These are phyloP conservation scores for Hygrophorus pudorinus DNA, from an alignment of 768 basidiomycete genomes.

Conservation along the genomic window DNA sequence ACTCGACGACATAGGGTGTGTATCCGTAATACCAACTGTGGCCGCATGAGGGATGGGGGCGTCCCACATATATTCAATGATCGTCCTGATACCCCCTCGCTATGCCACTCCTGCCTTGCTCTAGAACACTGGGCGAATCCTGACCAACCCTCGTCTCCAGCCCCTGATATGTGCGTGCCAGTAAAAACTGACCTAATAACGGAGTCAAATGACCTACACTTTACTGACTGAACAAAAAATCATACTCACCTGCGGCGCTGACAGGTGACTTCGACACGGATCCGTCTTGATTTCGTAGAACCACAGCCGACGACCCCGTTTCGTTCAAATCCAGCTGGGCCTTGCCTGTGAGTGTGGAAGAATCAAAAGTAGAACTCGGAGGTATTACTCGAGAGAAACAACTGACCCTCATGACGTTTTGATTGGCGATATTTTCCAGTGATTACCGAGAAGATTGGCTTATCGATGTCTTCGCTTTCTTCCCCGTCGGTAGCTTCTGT, in stretches of 20 bases:
- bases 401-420: constrained; percentile 45
- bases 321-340: constrained; percentile 4
- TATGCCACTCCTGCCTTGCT: constrained; percentile 86
- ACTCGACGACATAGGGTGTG: too few relatives aligned
- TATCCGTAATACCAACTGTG: too few relatives aligned
- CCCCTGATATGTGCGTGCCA: constrained; percentile 67
- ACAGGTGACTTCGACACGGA: constrained; percentile 45
- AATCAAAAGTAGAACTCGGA: neutral
- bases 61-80: constrained; percentile 9
- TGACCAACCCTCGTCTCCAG: constrained; percentile 69
- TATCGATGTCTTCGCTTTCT: constrained; percentile 48
- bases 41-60: too few relatives aligned
- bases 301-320: constrained; percentile 31
- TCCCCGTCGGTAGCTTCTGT: constrained; percentile 16
- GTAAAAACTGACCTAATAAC: constrained; percentile 65
- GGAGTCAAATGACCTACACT: constrained; percentile 4
- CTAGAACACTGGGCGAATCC: constrained; percentile 71
- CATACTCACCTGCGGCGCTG: constrained; percentile 58
- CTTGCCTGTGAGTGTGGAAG: neutral
- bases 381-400: neutral
- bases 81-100: constrained; percentile 78
- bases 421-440: constrained; percentile 81
- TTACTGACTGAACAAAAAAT: neutral
- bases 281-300: constrained; percentile 55
- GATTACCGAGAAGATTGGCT: constrained; percentile 75